Conservation (phyloP, 768 basidiomycete species). For the Podaxis rugospora region DNA sequence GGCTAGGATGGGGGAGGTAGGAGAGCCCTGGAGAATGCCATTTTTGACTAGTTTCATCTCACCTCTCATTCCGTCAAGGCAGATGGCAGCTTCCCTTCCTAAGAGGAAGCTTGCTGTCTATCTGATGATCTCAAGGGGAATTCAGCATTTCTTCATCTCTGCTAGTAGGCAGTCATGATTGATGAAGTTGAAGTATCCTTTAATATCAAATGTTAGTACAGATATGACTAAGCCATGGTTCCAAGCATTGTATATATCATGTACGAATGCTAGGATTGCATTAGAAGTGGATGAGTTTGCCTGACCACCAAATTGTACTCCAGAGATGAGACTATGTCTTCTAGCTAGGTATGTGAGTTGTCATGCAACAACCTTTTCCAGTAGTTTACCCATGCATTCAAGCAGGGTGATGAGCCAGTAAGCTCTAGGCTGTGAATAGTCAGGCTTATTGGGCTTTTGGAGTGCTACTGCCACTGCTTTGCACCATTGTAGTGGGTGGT, state of each 20-base stretch:
- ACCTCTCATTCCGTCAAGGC: conserved; percentile 16
- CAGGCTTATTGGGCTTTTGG: conserved; percentile 28
- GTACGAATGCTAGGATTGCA: conserved; percentile 19
- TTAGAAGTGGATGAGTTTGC: conserved; percentile 18
- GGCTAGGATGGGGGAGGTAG: conserved; percentile 17
- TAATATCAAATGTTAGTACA: conserved; percentile 26
- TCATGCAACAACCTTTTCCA: conserved; percentile 23
- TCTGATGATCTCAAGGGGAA: conserved; percentile 17
- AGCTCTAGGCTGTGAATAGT: conserved; percentile 30
- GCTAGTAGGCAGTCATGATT: conserved; percentile 20
- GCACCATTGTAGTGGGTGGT: conserved; percentile 22
- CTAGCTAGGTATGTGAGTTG: conserved; percentile 20
- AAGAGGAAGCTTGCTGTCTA: conserved; percentile 15
- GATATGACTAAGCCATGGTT: conserved; percentile 13
- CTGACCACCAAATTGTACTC: conserved; percentile 20
- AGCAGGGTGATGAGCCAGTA: conserved; percentile 31
- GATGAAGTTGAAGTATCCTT: conserved; percentile 24
- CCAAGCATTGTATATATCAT: conserved; percentile 22
- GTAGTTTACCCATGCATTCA: conserved; percentile 29
- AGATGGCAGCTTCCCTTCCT: conserved; percentile 15
- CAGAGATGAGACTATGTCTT: conserved; percentile 19
- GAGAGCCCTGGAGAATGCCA: too few relatives aligned
- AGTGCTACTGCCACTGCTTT: conserved; percentile 26
- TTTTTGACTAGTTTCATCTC: conserved; percentile 13
- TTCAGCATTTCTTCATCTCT: conserved; percentile 16